phyloP scores from a whole-genome alignment of 371 early-diverging fungal species.

The Mucor ambiguus region DNA sequence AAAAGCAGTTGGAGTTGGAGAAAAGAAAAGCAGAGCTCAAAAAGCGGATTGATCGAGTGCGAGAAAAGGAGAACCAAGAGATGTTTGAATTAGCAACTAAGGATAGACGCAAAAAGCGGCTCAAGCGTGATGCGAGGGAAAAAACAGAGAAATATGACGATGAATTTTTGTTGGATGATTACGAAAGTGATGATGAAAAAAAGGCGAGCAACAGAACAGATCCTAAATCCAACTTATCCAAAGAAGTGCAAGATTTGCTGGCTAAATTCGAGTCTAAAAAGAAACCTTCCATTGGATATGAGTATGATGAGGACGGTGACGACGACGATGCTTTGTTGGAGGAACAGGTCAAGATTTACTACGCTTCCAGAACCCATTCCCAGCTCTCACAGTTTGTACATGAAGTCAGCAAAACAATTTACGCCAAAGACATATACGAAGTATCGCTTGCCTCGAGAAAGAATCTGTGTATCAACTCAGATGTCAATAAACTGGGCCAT shows the following conservation, averaged over 20 bases:
- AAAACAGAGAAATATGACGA: conserved; percentile 33
- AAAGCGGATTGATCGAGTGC: conserved; percentile 34
- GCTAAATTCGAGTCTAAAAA: conserved; percentile 25
- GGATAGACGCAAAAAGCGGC: conserved; percentile 13
- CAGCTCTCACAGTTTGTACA: conserved; percentile 91
- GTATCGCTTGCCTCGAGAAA: conserved; percentile 86
- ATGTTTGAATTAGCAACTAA: conserved; percentile 10
- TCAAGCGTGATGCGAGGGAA: background rate
- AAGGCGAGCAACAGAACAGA: conserved; percentile 1
- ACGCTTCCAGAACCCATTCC: conserved; percentile 91
- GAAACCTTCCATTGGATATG: conserved; percentile 9
- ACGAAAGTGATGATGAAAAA: conserved; percentile 64
- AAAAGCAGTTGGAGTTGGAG: conserved; percentile 14
- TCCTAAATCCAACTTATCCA: conserved; percentile 43
- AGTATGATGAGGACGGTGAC: conserved; percentile 5
- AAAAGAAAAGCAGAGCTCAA: conserved; percentile 28
- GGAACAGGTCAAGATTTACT: conserved; percentile 55
- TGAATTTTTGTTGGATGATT: conserved; percentile 67
- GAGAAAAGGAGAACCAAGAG: conserved; percentile 19
- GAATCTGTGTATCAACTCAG: conserved; percentile 81
- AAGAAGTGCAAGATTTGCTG: conserved; percentile 57
- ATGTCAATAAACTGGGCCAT: conserved; percentile 55
- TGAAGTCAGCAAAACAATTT: conserved; percentile 84
- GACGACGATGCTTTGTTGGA: conserved; percentile 41
- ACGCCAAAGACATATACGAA: conserved; percentile 58